Evolutionary conservation across 495 filamentous ascomycete species (phyloP).

Genomic region (Xylaria acuta): DNA sequence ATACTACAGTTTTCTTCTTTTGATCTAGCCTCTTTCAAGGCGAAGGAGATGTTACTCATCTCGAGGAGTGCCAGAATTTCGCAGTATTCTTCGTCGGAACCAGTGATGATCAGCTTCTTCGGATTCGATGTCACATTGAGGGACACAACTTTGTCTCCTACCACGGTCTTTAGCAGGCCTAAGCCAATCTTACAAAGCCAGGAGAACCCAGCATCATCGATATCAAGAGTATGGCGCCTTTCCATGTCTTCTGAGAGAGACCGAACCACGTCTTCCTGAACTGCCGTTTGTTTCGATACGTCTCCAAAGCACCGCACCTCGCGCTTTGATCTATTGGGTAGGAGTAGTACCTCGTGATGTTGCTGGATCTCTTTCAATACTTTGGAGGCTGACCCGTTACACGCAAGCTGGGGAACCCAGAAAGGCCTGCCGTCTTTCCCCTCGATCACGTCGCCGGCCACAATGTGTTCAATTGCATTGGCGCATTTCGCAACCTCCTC

Average conservation of each 20-base stretch:
- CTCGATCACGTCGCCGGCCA: conserved; percentile 2
- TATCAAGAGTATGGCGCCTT: neutral
- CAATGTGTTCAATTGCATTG: conserved; percentile 6
- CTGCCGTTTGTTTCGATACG: neutral
- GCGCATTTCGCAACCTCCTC: conserved; percentile 9
- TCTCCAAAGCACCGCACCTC: conserved; percentile 14
- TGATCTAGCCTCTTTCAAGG: neutral
- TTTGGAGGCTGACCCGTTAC: neutral
- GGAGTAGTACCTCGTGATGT: neutral
- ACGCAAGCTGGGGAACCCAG: conserved; percentile 11
- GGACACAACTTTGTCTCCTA: conserved; percentile 7
- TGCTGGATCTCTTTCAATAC: conserved; percentile 9
- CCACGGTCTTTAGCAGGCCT: neutral
- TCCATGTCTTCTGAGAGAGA: conserved; percentile 1
- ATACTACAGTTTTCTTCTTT: conserved; percentile 34
- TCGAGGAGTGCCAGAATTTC: neutral
- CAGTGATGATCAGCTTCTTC: conserved; percentile 27
- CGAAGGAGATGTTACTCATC: neutral
- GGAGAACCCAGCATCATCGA: neutral
- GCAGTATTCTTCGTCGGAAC: conserved; percentile 16
- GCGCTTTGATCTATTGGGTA: conserved; percentile 18
- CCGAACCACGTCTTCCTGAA: neutral
- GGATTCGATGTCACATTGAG: conserved; percentile 31
- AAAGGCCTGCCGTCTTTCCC: conserved; percentile 3
- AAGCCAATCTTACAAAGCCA: neutral